Evolutionary conservation across 192 early-diverging fungal genomes (phyloP), one percentile per base, ranked within the genome.

Genomic region (Entophlyctis helioformis): DNA sequence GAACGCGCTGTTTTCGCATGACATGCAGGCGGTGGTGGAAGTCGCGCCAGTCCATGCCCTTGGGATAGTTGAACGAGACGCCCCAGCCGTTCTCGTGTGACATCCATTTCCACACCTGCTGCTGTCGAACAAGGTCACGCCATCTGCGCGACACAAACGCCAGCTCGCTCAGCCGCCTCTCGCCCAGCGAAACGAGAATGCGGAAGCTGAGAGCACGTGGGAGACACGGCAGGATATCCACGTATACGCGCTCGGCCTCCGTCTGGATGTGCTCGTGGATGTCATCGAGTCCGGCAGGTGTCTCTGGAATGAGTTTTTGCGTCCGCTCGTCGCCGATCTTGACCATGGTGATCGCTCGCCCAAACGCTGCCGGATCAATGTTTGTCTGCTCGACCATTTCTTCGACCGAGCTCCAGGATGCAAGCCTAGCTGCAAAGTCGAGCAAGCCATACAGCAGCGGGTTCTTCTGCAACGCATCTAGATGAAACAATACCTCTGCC

Each of bases 81-180:
- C 52, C 52, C 52, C 52, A 54, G 1, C 52, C 52, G 23, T 35
- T 48, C 11, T 12, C 7, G 21, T 36, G 22, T 26, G 20, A 26
- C 15, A 54, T 16, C 34, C 48, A 52, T 28, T 31, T 53, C 52
- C 52, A 54, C 9, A 54, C 10, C 9, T 18, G 23, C 0, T 36
- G 1, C 10, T 37, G 6, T 53, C 12, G n/a, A n/a, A 48, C 12
- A 20, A 15, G 20, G 18, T 37, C 23, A 21, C 18, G 8, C 46
- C 46, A 48, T 18, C 10, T 8, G 11, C 12, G 21, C 11, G 16
- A 19, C 9, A 48, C 46, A 29, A 12, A 23, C 15, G 34, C 24
- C 8, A 18, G 7, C 10, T 22, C 33, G 9, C 26, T 33, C 21
- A 48, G 21, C 10, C 33, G 10, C 4, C 23, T 48, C n/a, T 5